Evolutionary conservation across 305 asterid genomes (phyloP).

Genomic region (Solanum chacoense): DNA sequence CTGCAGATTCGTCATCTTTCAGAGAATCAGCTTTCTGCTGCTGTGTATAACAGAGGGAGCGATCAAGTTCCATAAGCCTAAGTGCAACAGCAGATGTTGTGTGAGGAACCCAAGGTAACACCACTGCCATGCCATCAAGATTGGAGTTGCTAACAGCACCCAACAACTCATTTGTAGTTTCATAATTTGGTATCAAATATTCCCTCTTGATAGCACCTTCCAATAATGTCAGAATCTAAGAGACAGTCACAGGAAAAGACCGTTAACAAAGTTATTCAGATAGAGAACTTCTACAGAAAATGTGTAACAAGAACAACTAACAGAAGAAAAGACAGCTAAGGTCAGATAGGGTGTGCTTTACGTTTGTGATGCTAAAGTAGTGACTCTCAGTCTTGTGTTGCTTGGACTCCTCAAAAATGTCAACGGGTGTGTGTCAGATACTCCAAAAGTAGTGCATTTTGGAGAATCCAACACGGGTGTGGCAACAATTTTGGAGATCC

Average conservation of each 20-base stretch:
- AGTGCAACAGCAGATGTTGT: constrained; percentile 66
- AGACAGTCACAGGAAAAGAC: constrained; percentile 1
- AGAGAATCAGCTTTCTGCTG: constrained; percentile 35
- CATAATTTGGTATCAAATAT: constrained; percentile 42
- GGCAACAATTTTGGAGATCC: not conserved
- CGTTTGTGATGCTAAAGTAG: not conserved
- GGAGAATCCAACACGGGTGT: not conserved
- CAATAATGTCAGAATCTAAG: constrained; percentile 44
- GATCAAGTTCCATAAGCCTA: constrained; percentile 66
- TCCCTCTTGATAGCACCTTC: constrained; percentile 59
- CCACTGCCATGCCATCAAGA: constrained; percentile 21
- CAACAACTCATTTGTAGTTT: constrained; percentile 50
- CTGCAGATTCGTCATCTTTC: constrained; percentile 24
- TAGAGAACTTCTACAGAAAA: not conserved
- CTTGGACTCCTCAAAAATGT: not conserved
- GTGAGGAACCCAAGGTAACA: constrained; percentile 76
- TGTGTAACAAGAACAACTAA: not conserved
- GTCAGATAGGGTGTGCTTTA: not conserved
- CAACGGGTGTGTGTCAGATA: not conserved
- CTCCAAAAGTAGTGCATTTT: not conserved
- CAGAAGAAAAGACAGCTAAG: not conserved
- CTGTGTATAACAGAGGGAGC: constrained; percentile 42
- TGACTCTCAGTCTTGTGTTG: not conserved
- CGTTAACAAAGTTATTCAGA: not conserved
- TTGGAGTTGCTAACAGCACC: constrained; percentile 18